These are phyloP conservation scores for Diutina mesorugosa DNA, from an alignment of 1,139 yeast species.

Conservation along the genomic window DNA sequence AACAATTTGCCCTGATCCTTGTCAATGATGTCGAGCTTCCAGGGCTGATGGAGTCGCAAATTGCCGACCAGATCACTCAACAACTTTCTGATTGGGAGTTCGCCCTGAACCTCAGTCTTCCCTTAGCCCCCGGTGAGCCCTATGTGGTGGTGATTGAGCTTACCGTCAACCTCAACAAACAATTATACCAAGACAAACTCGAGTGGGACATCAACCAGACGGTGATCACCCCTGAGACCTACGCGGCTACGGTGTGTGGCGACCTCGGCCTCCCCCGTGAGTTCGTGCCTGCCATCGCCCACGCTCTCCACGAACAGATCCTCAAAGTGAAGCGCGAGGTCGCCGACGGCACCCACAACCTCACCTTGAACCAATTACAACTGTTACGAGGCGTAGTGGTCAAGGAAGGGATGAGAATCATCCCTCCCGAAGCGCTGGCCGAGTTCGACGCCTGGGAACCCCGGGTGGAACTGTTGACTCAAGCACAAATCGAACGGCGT, in stretches of 20 bases:
- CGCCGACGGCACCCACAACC: conserved; percentile 58
- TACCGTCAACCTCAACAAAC: conserved; percentile 73
- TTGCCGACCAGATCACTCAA: conserved; percentile 59
- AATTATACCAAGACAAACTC: conserved; percentile 79
- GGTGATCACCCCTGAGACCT: conserved; percentile 67
- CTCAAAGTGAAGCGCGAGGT: conserved; percentile 72
- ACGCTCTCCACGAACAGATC: conserved; percentile 71
- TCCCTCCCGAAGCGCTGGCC: not conserved
- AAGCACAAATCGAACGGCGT: conserved; percentile 88
- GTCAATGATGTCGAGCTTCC: conserved; percentile 80
- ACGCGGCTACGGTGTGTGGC: conserved; percentile 69
- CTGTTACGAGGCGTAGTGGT: conserved; percentile 30
- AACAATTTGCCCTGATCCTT: conserved; percentile 66
- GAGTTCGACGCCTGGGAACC: conserved; percentile 66
- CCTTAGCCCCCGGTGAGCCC: conserved; percentile 36
- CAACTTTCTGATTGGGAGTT: conserved; percentile 63
- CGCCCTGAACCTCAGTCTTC: conserved; percentile 48
- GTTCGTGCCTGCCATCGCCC: conserved; percentile 83
- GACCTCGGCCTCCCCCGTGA: conserved; percentile 82
- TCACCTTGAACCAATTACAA: conserved; percentile 32
- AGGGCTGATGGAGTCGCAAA: conserved; percentile 44
- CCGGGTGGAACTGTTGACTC: conserved; percentile 68
- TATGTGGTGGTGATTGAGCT: conserved; percentile 71
- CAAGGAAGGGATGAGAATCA: conserved; percentile 13
- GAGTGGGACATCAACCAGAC: conserved; percentile 80